A percentile compares a stretch with the other conserved stretches of the same genome.
These are phyloP conservation scores for Hyphopichia pseudoburtonii DNA, from an alignment of 1,139 yeast species.

Conservation along the genomic window DNA sequence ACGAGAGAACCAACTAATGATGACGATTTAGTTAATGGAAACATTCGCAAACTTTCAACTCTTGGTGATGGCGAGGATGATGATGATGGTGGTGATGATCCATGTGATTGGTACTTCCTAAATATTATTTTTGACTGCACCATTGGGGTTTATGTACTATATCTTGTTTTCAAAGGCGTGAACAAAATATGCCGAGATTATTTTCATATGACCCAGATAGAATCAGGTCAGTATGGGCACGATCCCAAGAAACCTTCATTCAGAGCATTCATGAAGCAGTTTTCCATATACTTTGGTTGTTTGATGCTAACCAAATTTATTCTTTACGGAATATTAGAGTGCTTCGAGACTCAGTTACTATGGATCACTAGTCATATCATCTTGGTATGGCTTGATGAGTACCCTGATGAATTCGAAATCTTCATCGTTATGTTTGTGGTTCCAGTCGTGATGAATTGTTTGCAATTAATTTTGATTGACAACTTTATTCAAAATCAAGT, in stretches of 20 bases:
- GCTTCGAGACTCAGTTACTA: constrained; percentile 38
- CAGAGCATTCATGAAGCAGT: constrained; percentile 70
- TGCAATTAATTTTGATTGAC: constrained; percentile 85
- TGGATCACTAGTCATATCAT: constrained; percentile 48
- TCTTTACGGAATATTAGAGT: constrained; percentile 39
- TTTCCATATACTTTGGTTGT: constrained; percentile 62
- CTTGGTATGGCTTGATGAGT: constrained; percentile 76
- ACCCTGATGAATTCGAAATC: constrained; percentile 76
- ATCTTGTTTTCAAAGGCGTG: constrained; percentile 46
- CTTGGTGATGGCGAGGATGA: constrained; percentile 7
- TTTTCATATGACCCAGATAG: constrained; percentile 50
- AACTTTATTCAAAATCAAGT: constrained; percentile 68
- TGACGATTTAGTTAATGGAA: no score
- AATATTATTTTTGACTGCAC: constrained; percentile 90
- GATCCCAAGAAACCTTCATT: constrained; percentile 59
- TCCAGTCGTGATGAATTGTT: constrained; percentile 76
- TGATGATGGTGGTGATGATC: constrained; percentile 39
- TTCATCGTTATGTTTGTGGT: constrained; percentile 82
- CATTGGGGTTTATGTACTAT: constrained; percentile 86
- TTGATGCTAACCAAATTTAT: constrained; percentile 64
- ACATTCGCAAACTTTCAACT: neutral
- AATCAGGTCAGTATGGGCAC: constrained; percentile 81
- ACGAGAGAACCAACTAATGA: constrained; percentile 15
- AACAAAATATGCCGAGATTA: constrained; percentile 41
- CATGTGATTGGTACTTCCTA: constrained; percentile 90